phyloP scores from a whole-genome alignment of 768 basidiomycete species.

The Hygrophoropsis aurantiaca region DNA sequence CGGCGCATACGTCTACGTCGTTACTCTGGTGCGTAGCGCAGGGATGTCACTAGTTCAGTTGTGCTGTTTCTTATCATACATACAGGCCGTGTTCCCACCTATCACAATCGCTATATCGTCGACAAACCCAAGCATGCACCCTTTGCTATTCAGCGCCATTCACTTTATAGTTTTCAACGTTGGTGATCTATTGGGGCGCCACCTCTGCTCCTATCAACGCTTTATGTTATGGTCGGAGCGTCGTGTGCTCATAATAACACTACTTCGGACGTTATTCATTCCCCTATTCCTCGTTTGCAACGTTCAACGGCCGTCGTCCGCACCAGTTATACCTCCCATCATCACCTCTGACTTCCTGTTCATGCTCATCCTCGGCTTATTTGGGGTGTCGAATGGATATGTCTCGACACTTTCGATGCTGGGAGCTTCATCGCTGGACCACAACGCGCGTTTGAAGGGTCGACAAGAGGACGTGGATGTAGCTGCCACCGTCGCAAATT shows the following conservation, averaged over 20 bases:
- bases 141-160: conserved; percentile 69
- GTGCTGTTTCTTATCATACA: conserved; percentile 5
- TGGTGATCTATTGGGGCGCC: conserved; percentile 66
- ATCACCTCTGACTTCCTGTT: conserved; percentile 74
- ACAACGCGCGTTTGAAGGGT: conserved; percentile 67
- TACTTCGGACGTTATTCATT: conserved; percentile 71
- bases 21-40: conserved; percentile 62
- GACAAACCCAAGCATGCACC: conserved; percentile 63
- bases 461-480: conserved; percentile 72
- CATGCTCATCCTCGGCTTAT: conserved; percentile 63
- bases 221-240: conserved; percentile 64
- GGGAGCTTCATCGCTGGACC: conserved; percentile 69
- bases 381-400: conserved; percentile 75
- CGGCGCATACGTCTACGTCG: conserved; percentile 69
- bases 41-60: background rate
- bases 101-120: conserved; percentile 74
- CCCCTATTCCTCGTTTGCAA: conserved; percentile 84
- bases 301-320: conserved; percentile 41
- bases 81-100: conserved; percentile 77
- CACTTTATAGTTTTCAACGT: conserved; percentile 73
- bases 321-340: conserved; percentile 36
- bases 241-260: conserved; percentile 58
- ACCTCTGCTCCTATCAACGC: conserved; percentile 56
- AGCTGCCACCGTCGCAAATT: conserved; percentile 74
- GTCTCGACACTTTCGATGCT: conserved; percentile 78